Conservation (phyloP, 495 filamentous ascomycete species). For the Astrocystis sublimbata region DNA sequence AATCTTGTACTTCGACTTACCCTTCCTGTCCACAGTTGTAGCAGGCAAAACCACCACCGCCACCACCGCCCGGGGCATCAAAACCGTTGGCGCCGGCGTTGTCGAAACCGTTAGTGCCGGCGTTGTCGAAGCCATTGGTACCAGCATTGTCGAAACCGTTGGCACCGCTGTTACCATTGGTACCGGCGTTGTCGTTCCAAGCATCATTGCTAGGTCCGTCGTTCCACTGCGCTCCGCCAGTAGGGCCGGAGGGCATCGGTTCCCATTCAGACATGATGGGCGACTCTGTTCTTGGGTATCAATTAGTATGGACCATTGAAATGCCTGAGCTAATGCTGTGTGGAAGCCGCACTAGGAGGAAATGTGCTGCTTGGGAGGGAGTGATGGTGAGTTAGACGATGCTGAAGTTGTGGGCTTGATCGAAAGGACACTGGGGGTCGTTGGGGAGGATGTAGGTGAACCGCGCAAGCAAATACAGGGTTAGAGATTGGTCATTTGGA, state of each 20-base stretch:
- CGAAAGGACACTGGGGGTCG: neutral
- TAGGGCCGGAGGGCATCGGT: neutral
- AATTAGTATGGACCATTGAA: neutral
- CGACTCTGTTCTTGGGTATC: neutral
- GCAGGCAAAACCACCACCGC: constrained; percentile 61
- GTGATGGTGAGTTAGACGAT: neutral
- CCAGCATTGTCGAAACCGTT: neutral
- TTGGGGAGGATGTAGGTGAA: neutral
- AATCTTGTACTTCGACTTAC: constrained; percentile 44
- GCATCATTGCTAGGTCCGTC: neutral
- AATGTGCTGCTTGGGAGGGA: neutral
- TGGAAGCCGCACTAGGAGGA: neutral
- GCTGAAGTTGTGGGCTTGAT: neutral
- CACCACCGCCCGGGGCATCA: constrained; percentile 61
- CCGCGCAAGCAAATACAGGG: no score
- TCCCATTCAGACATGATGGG: constrained; percentile 9
- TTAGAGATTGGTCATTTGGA: no score
- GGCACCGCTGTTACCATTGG: neutral
- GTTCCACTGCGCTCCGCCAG: neutral
- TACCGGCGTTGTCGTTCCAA: neutral
- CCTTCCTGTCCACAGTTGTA: constrained; percentile 79
- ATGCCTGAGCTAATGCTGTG: neutral
- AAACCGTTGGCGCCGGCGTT: neutral
- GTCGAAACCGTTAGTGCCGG: neutral
- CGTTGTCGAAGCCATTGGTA: no score